These are phyloP conservation scores for Malassezia globosa DNA, from an alignment of 1,284 basidiomycete genomes.

Conservation along the genomic window DNA sequence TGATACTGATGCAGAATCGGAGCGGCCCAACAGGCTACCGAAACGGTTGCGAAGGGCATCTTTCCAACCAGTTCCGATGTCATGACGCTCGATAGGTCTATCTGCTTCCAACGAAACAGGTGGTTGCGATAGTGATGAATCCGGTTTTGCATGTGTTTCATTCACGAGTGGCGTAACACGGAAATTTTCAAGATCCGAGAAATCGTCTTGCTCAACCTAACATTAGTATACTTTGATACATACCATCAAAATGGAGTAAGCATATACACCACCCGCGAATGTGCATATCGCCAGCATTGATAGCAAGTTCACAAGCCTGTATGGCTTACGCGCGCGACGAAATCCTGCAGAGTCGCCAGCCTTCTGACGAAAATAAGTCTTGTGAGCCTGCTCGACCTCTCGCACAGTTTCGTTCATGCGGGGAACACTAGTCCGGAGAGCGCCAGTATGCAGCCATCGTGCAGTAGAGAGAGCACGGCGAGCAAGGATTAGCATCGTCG, in stretches of 20 bases:
- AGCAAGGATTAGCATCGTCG: neutral
- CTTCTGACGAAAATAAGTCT: conserved; percentile 4
- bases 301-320: conserved; percentile 5
- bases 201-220: conserved; percentile 19
- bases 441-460: neutral
- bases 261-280: conserved; percentile 11
- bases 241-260: conserved; percentile 17
- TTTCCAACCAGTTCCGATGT: no score
- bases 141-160: no score
- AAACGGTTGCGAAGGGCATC: no score
- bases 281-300: neutral
- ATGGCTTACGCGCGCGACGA: conserved; percentile 14
- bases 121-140: neutral
- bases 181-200: conserved; percentile 15
- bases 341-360: conserved; percentile 10
- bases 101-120: no score
- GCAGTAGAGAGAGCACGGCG: neutral
- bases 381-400: conserved; percentile 1
- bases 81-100: no score
- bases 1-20: no score
- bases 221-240: neutral
- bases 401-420: neutral
- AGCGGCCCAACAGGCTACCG: no score
- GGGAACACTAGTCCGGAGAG: neutral
- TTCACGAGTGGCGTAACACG: conserved; percentile 5